Conservation (phyloP, 371 early-diverging fungal genomes). For the Massospora cicadina region DNA sequence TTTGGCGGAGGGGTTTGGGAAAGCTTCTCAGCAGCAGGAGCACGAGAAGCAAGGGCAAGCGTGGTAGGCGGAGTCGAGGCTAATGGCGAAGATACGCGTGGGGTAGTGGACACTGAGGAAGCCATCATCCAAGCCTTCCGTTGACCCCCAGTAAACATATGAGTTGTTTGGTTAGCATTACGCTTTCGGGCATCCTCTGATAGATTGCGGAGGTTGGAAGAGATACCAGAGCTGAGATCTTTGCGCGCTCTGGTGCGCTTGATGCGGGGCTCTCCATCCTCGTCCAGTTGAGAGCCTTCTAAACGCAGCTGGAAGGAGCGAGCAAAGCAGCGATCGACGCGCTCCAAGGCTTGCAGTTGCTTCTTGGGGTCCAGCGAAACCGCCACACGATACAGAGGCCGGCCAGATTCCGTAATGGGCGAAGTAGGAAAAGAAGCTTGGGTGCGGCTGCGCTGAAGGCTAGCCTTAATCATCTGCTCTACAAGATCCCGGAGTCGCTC, state of each 20-base stretch:
- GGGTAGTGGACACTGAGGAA: not conserved
- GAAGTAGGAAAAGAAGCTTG: slow-evolving; percentile 5
- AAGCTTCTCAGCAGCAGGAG: slow-evolving; percentile 10
- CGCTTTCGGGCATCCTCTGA: slow-evolving; percentile 47
- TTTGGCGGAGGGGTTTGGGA: not conserved
- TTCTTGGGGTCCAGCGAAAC: slow-evolving; percentile 42
- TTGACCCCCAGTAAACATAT: slow-evolving; percentile 45
- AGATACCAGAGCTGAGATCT: slow-evolving; percentile 30
- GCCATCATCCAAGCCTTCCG: slow-evolving; percentile 46
- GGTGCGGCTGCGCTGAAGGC: slow-evolving; percentile 47
- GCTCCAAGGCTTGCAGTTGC: slow-evolving; percentile 47
- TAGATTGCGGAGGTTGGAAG: slow-evolving; percentile 39
- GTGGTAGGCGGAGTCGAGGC: slow-evolving; percentile 13
- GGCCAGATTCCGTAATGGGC: slow-evolving; percentile 14
- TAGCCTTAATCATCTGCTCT: slow-evolving; percentile 40
- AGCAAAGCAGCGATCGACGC: slow-evolving; percentile 28
- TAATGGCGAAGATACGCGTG: slow-evolving; percentile 18
- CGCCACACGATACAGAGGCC: slow-evolving; percentile 41
- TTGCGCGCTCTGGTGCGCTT: slow-evolving; percentile 29
- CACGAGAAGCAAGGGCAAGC: too few species aligned
- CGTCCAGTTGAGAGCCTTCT: not conserved
- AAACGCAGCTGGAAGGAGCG: not conserved
- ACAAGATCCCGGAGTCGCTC: slow-evolving; percentile 39
- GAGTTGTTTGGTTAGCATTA: slow-evolving; percentile 48
- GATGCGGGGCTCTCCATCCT: slow-evolving; percentile 10